Percentiles rank a stretch among this genome's conserved stretches.
Evolutionary conservation across 768 basidiomycete species (phyloP).

Genomic region (Erythrobasidium yunnanense): DNA sequence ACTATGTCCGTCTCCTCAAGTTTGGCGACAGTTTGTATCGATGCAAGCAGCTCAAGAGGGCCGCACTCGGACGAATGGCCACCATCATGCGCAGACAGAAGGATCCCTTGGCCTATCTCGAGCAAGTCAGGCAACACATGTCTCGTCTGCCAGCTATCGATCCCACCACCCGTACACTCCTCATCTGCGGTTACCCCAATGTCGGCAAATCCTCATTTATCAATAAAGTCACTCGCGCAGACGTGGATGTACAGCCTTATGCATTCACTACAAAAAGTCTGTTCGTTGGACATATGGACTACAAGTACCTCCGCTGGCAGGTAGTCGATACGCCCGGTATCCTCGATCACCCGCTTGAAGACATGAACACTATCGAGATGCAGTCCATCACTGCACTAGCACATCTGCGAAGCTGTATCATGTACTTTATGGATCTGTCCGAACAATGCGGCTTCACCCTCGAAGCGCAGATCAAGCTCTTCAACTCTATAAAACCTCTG

Average conservation of each 20-base stretch:
- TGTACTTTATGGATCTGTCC: conserved; percentile 98
- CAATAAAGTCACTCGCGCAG: conserved; percentile 97
- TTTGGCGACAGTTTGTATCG: conserved; percentile 96
- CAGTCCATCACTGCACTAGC: conserved; percentile 97
- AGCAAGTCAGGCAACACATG: conserved; percentile 98
- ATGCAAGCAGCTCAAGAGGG: conserved; percentile 95
- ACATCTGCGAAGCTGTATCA: conserved; percentile 79
- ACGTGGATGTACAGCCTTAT: conserved; percentile 98
- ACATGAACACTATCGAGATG: conserved; percentile 99
- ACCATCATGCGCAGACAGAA: conserved; percentile 98
- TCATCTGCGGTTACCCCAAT: conserved; percentile 98
- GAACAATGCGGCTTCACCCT: conserved; percentile 97
- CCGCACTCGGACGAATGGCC: conserved; percentile 97
- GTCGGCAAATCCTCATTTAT: conserved; percentile 99
- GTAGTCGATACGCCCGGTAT: conserved; percentile 99
- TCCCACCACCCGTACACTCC: conserved; percentile 90
- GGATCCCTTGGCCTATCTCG: conserved; percentile 93
- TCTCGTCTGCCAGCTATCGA: conserved; percentile 96
- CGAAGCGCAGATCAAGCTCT: conserved; percentile 95
- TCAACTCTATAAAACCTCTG: conserved; percentile 97
- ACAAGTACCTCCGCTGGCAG: conserved; percentile 98
- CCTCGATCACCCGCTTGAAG: conserved; percentile 92
- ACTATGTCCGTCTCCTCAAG: conserved; percentile 90
- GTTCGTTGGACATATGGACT: conserved; percentile 96
- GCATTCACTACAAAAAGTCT: conserved; percentile 98